Percentiles rank a stretch among this genome's conserved stretches.
These are phyloP conservation scores for Hyaloscypha hepaticicola DNA, from an alignment of 495 filamentous ascomycete species.

Conservation along the genomic window DNA sequence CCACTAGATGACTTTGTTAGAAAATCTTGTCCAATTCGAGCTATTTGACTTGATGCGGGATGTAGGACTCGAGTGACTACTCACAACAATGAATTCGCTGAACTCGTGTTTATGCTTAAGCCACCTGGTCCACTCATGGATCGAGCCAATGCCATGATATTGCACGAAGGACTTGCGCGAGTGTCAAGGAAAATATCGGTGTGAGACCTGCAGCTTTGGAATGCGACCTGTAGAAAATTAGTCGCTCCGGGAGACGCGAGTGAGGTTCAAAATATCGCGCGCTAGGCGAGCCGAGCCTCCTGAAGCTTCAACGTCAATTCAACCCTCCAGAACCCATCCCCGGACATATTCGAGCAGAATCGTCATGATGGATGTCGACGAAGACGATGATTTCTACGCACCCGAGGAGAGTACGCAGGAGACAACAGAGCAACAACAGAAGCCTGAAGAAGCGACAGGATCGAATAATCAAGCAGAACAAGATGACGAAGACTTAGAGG, in stretches of 20 bases:
- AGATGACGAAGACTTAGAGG: conserved; percentile 51
- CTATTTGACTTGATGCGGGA: neutral
- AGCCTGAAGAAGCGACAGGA: conserved; percentile 19
- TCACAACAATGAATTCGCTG: conserved; percentile 72
- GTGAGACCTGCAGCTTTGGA: conserved; percentile 9
- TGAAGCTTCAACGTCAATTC: conserved; percentile 11
- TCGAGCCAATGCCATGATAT: conserved; percentile 48
- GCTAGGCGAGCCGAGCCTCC: conserved; percentile 25
- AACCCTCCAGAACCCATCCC: neutral
- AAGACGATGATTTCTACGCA: conserved; percentile 70
- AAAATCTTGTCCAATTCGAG: neutral
- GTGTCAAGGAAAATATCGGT: neutral
- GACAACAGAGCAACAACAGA: conserved; percentile 21
- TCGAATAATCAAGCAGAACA: conserved; percentile 19
- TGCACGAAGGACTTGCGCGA: neutral
- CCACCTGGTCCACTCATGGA: conserved; percentile 66
- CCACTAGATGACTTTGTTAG: conserved; percentile 26
- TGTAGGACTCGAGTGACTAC: conserved; percentile 24
- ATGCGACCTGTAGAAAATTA: neutral
- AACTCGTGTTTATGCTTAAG: conserved; percentile 76
- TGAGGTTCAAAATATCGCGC: conserved; percentile 21
- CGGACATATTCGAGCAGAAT: neutral
- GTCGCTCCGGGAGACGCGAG: conserved; percentile 11
- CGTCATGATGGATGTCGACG: conserved; percentile 63
- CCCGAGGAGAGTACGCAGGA: conserved; percentile 39